A percentile compares a stretch with the other conserved stretches of the same genome.
Conservation (phyloP, 768 basidiomycete genomes). For the Mrakia frigida region DNA sequence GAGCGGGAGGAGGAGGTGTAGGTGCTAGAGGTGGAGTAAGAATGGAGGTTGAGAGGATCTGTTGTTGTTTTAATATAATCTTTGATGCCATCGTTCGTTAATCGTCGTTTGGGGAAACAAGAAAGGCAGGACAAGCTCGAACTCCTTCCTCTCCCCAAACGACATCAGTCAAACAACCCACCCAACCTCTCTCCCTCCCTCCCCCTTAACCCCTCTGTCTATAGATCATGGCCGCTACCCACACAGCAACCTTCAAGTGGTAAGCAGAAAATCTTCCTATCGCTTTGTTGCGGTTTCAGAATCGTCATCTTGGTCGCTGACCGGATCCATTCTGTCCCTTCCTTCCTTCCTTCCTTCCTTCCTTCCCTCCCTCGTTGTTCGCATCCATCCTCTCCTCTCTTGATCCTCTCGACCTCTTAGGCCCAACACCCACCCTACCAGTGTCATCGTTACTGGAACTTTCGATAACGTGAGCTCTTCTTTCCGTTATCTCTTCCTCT, state of each 20-base stretch:
- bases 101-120: too few relatives aligned
- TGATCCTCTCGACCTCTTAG: neutral
- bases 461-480: constrained; percentile 12
- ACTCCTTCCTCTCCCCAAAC: too few relatives aligned
- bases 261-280: neutral
- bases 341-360: neutral
- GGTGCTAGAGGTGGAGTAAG: too few relatives aligned
- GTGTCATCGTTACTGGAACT: constrained; percentile 12
- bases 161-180: neutral
- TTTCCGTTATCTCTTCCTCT: neutral
- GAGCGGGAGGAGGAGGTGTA: neutral
- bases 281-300: neutral
- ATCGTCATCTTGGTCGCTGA: neutral
- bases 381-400: neutral
- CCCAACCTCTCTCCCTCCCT: neutral
- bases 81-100: too few relatives aligned
- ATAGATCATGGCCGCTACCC: neutral
- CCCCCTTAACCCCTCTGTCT: neutral
- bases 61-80: too few relatives aligned
- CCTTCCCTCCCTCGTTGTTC: neutral
- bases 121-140: too few relatives aligned
- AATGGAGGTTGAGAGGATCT: too few relatives aligned
- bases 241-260: constrained; percentile 19
- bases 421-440: constrained; percentile 17
- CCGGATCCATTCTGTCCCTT: neutral